phyloP scores from a whole-genome alignment of 805 yeast species.

The Blastobotrys terrestris region DNA sequence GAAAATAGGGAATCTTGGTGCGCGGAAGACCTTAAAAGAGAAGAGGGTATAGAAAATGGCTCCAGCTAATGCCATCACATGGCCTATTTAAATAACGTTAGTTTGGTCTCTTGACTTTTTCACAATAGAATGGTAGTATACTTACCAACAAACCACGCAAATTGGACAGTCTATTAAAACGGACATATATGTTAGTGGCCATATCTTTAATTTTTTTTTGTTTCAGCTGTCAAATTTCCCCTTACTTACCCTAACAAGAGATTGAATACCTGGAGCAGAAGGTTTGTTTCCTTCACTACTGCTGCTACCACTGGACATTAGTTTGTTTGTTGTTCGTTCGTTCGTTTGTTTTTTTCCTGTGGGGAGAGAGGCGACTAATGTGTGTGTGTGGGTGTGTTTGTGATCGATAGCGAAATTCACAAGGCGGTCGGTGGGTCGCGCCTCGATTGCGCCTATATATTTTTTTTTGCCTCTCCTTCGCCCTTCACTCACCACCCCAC shows the following conservation, averaged over 20 bases:
- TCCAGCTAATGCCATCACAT: constrained; percentile 41
- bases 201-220: no score
- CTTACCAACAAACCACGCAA: constrained; percentile 57
- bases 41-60: constrained; percentile 36
- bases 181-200: no score
- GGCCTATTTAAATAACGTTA: constrained; percentile 35
- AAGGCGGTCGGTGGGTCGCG: no score
- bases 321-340: no score
- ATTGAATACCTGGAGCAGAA: not conserved
- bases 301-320: not conserved
- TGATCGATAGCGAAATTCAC: no score
- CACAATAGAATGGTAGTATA: constrained; percentile 17
- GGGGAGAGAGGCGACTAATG: no score
- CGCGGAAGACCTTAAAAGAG: constrained; percentile 21
- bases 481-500: no score
- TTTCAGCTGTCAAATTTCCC: no score
- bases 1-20: constrained; percentile 31
- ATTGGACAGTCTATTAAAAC: constrained; percentile 46
- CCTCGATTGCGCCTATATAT: no score
- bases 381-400: no score
- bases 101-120: constrained; percentile 21
- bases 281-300: not conserved
- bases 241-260: constrained; percentile 10
- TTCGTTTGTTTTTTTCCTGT: no score
- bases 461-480: no score